Conservation (phyloP, 345 rosid genomes). For the Litchi chinensis region DNA sequence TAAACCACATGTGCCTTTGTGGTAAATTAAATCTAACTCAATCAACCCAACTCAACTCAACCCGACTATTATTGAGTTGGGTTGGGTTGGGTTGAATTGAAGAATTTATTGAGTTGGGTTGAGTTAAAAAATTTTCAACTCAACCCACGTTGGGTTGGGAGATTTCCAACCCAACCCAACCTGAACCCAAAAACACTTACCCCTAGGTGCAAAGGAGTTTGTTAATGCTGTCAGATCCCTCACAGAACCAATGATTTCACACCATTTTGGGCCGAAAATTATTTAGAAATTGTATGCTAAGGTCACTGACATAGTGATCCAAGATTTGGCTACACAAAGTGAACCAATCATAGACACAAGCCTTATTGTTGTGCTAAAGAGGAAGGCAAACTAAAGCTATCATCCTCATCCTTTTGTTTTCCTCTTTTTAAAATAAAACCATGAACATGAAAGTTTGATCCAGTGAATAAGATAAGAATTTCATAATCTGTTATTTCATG, state of each 20-base stretch:
- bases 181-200: no score
- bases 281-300: conserved; percentile 27
- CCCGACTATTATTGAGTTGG: no score
- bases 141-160: no score
- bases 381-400: neutral
- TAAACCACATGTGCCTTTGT: no score
- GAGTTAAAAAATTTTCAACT: no score
- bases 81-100: no score
- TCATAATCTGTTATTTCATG: neutral
- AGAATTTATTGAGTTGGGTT: no score
- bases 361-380: conserved; percentile 18
- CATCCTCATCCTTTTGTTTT: neutral
- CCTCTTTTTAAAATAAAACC: neutral
- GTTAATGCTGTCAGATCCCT: conserved; percentile 1
- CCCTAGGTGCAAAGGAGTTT: conserved; percentile 9
- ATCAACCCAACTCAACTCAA: no score
- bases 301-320: neutral
- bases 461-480: neutral
- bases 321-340: neutral
- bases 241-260: conserved; percentile 25
- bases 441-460: neutral
- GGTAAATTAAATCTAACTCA: no score
- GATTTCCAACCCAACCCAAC: no score
- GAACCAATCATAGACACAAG: conserved; percentile 5
- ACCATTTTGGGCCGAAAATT: conserved; percentile 23